These are phyloP conservation scores for Artemisia tridentata DNA, from an alignment of 129 eudicot species.

Conservation along the genomic window DNA sequence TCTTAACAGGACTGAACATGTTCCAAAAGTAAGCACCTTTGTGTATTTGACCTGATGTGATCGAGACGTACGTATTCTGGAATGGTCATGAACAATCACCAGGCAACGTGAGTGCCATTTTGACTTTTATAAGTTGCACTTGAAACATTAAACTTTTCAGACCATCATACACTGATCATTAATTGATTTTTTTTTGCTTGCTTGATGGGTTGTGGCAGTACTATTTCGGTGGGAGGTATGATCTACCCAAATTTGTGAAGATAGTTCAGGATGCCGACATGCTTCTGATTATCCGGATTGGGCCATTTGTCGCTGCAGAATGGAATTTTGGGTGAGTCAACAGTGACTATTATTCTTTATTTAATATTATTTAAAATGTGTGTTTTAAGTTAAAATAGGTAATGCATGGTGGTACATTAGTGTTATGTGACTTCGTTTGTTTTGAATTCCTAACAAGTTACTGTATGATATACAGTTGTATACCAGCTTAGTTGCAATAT, in stretches of 20 bases:
- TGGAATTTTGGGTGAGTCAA: conserved; percentile 99
- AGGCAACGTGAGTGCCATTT: conserved; percentile 52
- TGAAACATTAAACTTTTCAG: background rate
- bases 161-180: background rate
- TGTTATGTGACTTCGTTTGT: too few species aligned
- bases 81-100: conserved; percentile 97
- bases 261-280: conserved; percentile 82
- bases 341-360: too few species aligned
- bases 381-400: too few species aligned
- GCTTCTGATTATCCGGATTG: conserved; percentile 86
- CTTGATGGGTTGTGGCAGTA: conserved; percentile 41
- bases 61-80: conserved; percentile 94
- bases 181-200: background rate
- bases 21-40: too few species aligned
- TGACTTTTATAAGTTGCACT: too few species aligned
- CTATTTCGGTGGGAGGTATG: conserved; percentile 88
- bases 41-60: too few species aligned
- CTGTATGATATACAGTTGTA: too few species aligned
- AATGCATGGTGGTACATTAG: too few species aligned
- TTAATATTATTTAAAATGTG: too few species aligned
- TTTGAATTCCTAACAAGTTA: too few species aligned
- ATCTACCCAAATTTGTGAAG: conserved; percentile 87
- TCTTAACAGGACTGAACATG: too few species aligned
- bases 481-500: too few species aligned
- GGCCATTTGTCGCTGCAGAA: conserved; percentile 98